A percentile compares a stretch with the other conserved stretches of the same genome.
These are phyloP conservation scores for Balakata baccata DNA, from an alignment of 345 rosid species.

Conservation along the genomic window DNA sequence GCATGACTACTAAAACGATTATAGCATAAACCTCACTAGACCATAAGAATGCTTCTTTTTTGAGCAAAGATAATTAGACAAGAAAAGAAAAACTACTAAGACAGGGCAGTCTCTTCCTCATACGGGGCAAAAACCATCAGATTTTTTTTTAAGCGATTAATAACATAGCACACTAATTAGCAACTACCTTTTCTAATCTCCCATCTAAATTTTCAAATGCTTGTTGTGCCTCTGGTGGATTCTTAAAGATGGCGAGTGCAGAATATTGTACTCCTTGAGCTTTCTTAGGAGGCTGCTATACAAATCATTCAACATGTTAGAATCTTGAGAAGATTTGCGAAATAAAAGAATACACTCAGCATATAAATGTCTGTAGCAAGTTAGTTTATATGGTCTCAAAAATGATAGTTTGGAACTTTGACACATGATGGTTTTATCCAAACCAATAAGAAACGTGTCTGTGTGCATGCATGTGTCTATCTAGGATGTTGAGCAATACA, in stretches of 20 bases:
- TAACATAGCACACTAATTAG: not conserved
- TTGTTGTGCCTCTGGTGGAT: conserved; percentile 53
- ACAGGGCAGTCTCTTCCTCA: not conserved
- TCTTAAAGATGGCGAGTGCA: conserved; percentile 47
- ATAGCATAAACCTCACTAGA: not conserved
- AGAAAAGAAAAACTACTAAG: not conserved
- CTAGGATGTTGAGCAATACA: not conserved
- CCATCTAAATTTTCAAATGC: conserved; percentile 60
- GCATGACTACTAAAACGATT: not conserved
- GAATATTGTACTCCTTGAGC: conserved; percentile 43
- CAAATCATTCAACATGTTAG: conserved; percentile 22
- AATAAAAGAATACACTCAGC: not conserved
- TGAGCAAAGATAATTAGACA: not conserved
- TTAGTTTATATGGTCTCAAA: not conserved
- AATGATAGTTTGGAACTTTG: not conserved
- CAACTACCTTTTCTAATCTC: conserved; percentile 45
- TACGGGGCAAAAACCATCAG: not conserved
- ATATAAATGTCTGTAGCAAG: not conserved
- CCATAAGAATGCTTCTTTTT: not conserved
- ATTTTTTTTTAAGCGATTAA: not conserved
- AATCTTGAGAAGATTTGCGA: not conserved
- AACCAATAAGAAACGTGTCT: not conserved
- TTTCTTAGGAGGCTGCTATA: conserved; percentile 51
- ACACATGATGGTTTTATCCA: not conserved
- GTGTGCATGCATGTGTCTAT: not conserved